Base-by-base conservation (phyloP, 2,329 filamentous ascomycete species). In the Neopestalotiopsis sp. region DNA sequence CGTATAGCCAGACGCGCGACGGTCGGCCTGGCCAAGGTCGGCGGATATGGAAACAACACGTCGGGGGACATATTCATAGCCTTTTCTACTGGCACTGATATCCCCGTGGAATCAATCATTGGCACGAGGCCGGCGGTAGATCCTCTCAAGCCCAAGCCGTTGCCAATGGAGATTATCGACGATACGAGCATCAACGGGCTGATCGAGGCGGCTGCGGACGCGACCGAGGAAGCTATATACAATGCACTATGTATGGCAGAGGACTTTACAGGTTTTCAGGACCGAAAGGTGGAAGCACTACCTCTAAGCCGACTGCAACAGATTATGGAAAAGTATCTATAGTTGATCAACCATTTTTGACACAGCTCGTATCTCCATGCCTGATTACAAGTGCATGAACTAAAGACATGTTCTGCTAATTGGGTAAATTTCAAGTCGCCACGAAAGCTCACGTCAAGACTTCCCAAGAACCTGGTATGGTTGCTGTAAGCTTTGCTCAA, bases 51-150 rank as follows among this genome's bases (percentile, higher is more conserved):
- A 0, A 82, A 84, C 58, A 91, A 91, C 71, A 84, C 83, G 12
- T 91, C 88, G 0, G 90, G 90, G 0, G 90, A 92, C 70, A 88
- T 92, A 69, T 91, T 92, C 75, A 80, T 92, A 2, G 90, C 90
- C 4, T 88, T 92, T 69, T 91, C 89, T 7, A 92, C 90, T 0
- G 89, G 82, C 5, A 88, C 86, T 69, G 80, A 82, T 58, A 78
- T 89, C 1, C 79, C 81, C 2, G 81, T 85, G 49, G 83, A 85
- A 72, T 80, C 78, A 4, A 72, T 79, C n/a, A 74, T 70, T 2
- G 75, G 70, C 71, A 72, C 70, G 28, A 67, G 71, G 30, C 78
- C 73, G 4, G 80, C 80, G 0, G 78, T 83, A 4, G 81, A 89
- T 49, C 79, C 80, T 1, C 82, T 78, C 69, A 79, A 78, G 72